Base-by-base conservation (phyloP, 768 basidiomycete genomes). In the Dentipellis fragilis region DNA sequence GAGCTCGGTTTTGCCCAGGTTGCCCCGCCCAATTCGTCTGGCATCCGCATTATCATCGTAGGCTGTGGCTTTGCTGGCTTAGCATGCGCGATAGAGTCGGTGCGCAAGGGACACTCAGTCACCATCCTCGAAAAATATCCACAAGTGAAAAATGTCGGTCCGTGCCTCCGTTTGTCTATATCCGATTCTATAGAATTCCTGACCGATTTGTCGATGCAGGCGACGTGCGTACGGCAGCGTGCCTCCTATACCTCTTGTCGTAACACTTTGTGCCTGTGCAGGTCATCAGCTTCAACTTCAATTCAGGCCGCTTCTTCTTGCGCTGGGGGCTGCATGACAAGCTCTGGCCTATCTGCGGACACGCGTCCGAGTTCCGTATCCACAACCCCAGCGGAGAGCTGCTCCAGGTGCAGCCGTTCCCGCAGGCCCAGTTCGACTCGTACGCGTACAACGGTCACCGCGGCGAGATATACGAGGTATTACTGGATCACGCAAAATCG, bases 51-150 rank as follows among this genome's bases (percentile, higher is more conserved):
- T n/a, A 57, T 67, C 10, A 39, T 65, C 49, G 60, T 67, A 39
- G 65, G 63, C 46, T 62, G 61, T 17, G 63, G 67, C 19, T 64
- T 65, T 48, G 64, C 58, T 3, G 69, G 67, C 3, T 55, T 72
- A 4, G 63, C 63, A 3, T 65, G 64, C 48, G 67, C 66, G 10
- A 62, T 72, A 42, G 67, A 66, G 53, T 62, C 60, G 29, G 61
- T 61, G 16, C 47, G 63, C 17, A 62, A 57, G 42, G 60, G 60
- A 4, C 64, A 63, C 58, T 55, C 64, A 10, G 63, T 64, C 23
- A 58, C 39, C 23, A 48, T 69, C 17, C 51, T 65, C n/a, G 63
- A 65, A 53, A 60, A 62, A 49, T 60, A 62, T 38, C 53, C 54
- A 21, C 55, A 58, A 40, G 52, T 63, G 40, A 54, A 52, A 10